Evolutionary conservation across 2,329 filamentous ascomycete species (phyloP).

Genomic region (Xylaria sp.): DNA sequence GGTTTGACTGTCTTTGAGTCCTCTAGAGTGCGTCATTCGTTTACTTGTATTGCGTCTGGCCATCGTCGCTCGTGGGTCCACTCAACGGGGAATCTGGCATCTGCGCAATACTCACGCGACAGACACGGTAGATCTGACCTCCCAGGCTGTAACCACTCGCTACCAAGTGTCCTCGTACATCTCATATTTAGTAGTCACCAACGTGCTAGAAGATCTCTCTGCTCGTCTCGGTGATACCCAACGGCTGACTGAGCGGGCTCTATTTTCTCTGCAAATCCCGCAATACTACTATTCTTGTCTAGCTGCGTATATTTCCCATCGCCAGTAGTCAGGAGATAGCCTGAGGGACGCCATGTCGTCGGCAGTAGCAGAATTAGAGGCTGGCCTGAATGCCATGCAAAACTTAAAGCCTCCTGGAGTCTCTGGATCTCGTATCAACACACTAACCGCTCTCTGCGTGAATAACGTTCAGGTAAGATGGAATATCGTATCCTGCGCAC

Average conservation of each 20-base stretch:
- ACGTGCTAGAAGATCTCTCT: slow-evolving; percentile 40
- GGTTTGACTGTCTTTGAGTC: slow-evolving; percentile 24
- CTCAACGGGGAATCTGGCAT: slow-evolving; percentile 28
- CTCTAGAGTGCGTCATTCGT: slow-evolving; percentile 20
- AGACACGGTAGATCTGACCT: slow-evolving; percentile 43
- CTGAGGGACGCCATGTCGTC: slow-evolving; percentile 70
- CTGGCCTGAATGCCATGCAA: slow-evolving; percentile 90
- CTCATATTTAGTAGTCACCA: slow-evolving; percentile 45
- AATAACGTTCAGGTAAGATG: slow-evolving; percentile 85
- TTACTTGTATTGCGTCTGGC: slow-evolving; percentile 29
- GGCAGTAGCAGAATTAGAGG: slow-evolving; percentile 89
- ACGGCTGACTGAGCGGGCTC: slow-evolving; percentile 38
- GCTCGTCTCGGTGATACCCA: slow-evolving; percentile 45
- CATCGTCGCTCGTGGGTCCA: slow-evolving; percentile 30
- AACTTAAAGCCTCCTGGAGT: slow-evolving; percentile 92
- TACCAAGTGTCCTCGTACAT: slow-evolving; percentile 42
- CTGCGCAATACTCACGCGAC: slow-evolving; percentile 33
- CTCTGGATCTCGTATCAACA: slow-evolving; percentile 88
- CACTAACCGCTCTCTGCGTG: slow-evolving; percentile 87
- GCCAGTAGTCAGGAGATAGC: slow-evolving; percentile 41
- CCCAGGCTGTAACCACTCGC: slow-evolving; percentile 45
- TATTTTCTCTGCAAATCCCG: slow-evolving; percentile 38
- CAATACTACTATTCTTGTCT: slow-evolving; percentile 41
- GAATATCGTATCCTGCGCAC: slow-evolving; percentile 25
- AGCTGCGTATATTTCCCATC: slow-evolving; percentile 43